Evolutionary conservation across 1,284 basidiomycete genomes (phyloP), one percentile per base, ranked within the genome.

Genomic region (Cystobasidium slooffiae): DNA sequence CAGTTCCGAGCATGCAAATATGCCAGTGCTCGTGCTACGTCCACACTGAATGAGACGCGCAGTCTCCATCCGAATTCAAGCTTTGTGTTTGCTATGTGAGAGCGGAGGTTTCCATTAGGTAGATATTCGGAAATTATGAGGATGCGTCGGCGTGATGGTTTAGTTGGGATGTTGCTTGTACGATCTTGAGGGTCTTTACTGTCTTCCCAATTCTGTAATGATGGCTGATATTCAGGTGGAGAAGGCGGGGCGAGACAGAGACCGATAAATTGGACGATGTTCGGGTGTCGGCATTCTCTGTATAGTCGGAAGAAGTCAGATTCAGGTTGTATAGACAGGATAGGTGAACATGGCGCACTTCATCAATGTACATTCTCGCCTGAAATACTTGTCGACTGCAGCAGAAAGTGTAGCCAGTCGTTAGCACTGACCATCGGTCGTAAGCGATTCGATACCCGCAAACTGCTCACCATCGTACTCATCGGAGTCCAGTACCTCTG

Each of bases 331-430:
- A 66, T 49, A 1, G 22, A 6, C 6, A 39, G n/a, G 6, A 66
- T 20, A n/a, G 22, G 46, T 37, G 22, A 10, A 1, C 9, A 66
- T n/a, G 20, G 52, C 55, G 24, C 46, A 69, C 65, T 93, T 93
- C 93, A 97, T 95, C 55, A 98, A 88, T 41, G 93, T 88, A 91
- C 94, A 97, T 86, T 99, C 96, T 46, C 96, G 88, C 81, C 96
- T 93, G 83, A 98, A 97, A 84, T 98, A 98, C 84, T 99, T 99
- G 80, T 91, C 88, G 37, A 97, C 84, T 77, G 75, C 44, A 22
- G 31, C 31, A 49, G 64, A 37, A 20, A 14, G 43, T 12, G 22
- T 41, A 12, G 20, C 12, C 39, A 22, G 49, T 16, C n/a, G 8
- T 66, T 43, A 53, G 51, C 53, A 49, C n/a, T 12, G 16, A 18